These are phyloP conservation scores for Eustoma russellianum DNA, from an alignment of 257 asterid genomes.

Conservation along the genomic window DNA sequence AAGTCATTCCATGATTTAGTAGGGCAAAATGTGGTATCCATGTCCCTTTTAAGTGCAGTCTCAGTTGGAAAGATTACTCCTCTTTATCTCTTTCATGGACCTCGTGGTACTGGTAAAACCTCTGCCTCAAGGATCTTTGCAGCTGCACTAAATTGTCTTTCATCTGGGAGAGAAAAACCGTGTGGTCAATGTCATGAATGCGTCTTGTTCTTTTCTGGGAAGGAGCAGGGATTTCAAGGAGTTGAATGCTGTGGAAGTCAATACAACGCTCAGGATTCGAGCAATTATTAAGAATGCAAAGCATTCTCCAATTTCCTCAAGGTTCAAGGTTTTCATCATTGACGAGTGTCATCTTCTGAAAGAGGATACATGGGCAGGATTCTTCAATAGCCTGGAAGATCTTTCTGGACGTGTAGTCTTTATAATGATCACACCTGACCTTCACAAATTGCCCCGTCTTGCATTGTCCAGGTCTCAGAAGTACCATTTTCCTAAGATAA, in stretches of 20 bases:
- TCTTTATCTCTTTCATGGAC: constrained; percentile 71
- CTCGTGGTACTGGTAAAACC: constrained; percentile 89
- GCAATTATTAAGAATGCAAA: constrained; percentile 35
- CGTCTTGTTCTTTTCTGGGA: constrained; percentile 55
- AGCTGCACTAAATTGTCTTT: constrained; percentile 80
- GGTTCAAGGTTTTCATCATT: constrained; percentile 59
- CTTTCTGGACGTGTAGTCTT: constrained; percentile 45
- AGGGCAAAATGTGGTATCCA: constrained; percentile 55
- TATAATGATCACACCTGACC: constrained; percentile 59
- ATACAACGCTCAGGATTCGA: constrained; percentile 34
- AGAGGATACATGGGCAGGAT: constrained; percentile 57
- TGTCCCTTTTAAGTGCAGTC: constrained; percentile 54
- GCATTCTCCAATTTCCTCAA: constrained; percentile 41
- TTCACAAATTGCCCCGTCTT: constrained; percentile 54
- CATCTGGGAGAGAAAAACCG: constrained; percentile 42
- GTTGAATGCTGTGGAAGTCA: constrained; percentile 52
- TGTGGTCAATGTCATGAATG: constrained; percentile 83
- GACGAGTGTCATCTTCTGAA: constrained; percentile 85
- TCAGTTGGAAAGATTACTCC: constrained; percentile 39
- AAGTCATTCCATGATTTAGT: constrained; percentile 64
- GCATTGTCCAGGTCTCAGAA: constrained; percentile 49
- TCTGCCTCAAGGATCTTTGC: constrained; percentile 75
- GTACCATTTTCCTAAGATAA: constrained; percentile 48
- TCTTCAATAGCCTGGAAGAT: constrained; percentile 44
- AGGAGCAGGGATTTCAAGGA: constrained; percentile 55